Base-by-base conservation (phyloP, 257 asterid genomes). In the Perilla frutescens region DNA sequence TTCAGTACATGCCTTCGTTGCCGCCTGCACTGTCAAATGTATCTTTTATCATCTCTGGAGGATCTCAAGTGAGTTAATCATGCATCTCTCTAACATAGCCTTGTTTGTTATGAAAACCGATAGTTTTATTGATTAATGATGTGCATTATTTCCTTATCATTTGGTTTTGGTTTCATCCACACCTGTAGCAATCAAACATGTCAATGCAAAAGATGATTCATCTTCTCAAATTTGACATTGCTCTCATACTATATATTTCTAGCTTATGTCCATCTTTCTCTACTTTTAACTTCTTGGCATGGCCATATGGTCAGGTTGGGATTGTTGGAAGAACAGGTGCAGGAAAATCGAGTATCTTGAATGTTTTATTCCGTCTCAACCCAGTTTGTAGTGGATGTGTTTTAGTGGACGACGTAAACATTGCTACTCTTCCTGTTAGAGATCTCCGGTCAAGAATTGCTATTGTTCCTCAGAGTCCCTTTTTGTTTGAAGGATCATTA, bases 291-390 rank as follows among this genome's bases (percentile, higher is more conserved):
- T 34, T 34, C 37, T 2, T 34, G 37, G 37, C 37, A 34, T 34
- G 37, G 37, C 4, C 37, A 34, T 34, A 54, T 56, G 64, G 58
- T 61, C 82, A 93, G 98, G 98, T 89, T 70, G 98, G 97, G 63
- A 78, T 93, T 72, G 87, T 93, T 76, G 98, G 98, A 79, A 84
- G 98, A 83, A 93, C 98, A 5, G 98, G 98, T 26, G 98, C 98
- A 47, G 98, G 98, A 56, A 93, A 93, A 81, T 93, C 98, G 44
- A 93, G 98, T 68, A 85, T 93, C 78, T 82, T 93, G 87, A 93
- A 89, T 54, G 94, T 81, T 49, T 65, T 93, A 61, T 93, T 93
- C 77, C 95, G 96, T 71, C 93, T 93, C 74, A 89, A 91, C 82
- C 88, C 87, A 11, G 72, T 89, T 64, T 80, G 83, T 47, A 78